Conservation (phyloP, 2,329 filamentous ascomycete genomes). For the Dichotomopilus funicola region DNA sequence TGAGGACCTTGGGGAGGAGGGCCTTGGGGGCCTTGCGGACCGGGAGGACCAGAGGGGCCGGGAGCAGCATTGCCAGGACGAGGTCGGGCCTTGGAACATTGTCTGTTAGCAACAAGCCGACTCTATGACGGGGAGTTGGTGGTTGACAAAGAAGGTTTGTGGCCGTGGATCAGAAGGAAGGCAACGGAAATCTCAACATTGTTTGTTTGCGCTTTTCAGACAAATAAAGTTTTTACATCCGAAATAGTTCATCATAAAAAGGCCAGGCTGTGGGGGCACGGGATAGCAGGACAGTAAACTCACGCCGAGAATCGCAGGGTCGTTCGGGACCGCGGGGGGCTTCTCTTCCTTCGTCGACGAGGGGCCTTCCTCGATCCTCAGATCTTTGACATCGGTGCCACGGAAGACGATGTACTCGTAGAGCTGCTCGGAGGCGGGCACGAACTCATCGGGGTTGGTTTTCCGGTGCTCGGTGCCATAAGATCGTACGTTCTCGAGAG, state of each 20-base stretch:
- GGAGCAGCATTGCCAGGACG: slow-evolving; percentile 31
- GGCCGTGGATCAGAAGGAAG: slow-evolving; percentile 86
- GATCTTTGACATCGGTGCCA: slow-evolving; percentile 95
- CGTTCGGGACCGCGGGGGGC: slow-evolving; percentile 76
- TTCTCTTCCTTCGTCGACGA: slow-evolving; percentile 66
- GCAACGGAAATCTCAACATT: slow-evolving; percentile 99
- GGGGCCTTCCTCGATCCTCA: slow-evolving; percentile 82
- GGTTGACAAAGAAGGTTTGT: slow-evolving; percentile 17
- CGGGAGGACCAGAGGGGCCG: slow-evolving; percentile 28
- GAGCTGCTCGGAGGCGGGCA: slow-evolving; percentile 74
- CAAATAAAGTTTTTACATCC: slow-evolving; percentile 81
- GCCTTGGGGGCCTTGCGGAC: slow-evolving; percentile 19
- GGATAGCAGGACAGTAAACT: slow-evolving; percentile 43
- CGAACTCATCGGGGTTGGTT: slow-evolving; percentile 71
- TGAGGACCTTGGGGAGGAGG: neutral
- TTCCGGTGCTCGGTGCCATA: slow-evolving; percentile 90
- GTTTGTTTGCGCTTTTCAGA: slow-evolving; percentile 88
- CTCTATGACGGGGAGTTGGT: slow-evolving; percentile 16
- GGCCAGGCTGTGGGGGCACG: slow-evolving; percentile 27
- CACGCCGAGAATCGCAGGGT: slow-evolving; percentile 95
- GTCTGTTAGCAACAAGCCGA: slow-evolving; percentile 24
- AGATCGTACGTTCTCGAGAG: slow-evolving; percentile 90
- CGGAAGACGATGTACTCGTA: slow-evolving; percentile 99
- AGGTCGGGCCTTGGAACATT: slow-evolving; percentile 31
- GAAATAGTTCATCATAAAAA: slow-evolving; percentile 80